Evolutionary conservation across 202 grass and related monocot genomes (phyloP).

Genomic region (Eragrostis tef): DNA sequence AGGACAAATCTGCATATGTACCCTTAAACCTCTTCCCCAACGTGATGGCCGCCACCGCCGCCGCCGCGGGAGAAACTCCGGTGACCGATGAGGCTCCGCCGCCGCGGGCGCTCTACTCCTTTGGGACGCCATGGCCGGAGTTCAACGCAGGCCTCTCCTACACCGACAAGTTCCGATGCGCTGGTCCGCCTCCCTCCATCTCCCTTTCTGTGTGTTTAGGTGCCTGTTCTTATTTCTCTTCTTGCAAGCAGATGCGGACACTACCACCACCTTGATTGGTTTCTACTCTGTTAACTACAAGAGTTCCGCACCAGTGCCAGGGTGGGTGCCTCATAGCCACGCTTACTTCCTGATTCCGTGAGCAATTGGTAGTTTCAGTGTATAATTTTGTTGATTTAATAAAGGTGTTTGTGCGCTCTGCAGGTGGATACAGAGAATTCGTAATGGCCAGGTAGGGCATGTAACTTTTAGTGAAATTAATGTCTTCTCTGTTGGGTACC

Average conservation of each 20-base stretch:
- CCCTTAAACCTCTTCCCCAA: not conserved
- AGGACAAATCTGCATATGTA: conserved; percentile 26
- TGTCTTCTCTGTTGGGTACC: conserved; percentile 13
- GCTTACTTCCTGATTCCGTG: conserved; percentile 9
- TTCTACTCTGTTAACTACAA: conserved; percentile 75
- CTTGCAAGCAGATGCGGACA: conserved; percentile 36
- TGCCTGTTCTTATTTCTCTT: conserved; percentile 30
- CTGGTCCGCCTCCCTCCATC: conserved; percentile 12
- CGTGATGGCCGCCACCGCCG: not conserved
- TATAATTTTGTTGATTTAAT: conserved; percentile 36
- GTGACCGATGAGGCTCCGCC: conserved; percentile 5
- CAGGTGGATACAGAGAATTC: conserved; percentile 87
- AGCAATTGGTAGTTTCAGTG: conserved; percentile 24
- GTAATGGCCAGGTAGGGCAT: conserved; percentile 72
- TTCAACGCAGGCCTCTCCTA: conserved; percentile 81
- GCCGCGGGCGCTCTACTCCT: conserved; percentile 48
- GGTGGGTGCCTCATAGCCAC: conserved; percentile 32
- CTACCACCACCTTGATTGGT: conserved; percentile 48
- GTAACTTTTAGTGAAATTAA: conserved; percentile 3
- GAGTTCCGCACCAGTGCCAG: conserved; percentile 70
- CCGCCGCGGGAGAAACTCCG: conserved; percentile 20
- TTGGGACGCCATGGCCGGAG: conserved; percentile 73
- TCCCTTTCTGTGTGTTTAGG: not conserved
- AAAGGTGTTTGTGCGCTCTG: conserved; percentile 3
- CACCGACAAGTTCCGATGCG: conserved; percentile 63